Evolutionary conservation across 169 alveolate species (phyloP), one percentile per base, ranked within the genome.

Genomic region (Eimeria necatrix): DNA sequence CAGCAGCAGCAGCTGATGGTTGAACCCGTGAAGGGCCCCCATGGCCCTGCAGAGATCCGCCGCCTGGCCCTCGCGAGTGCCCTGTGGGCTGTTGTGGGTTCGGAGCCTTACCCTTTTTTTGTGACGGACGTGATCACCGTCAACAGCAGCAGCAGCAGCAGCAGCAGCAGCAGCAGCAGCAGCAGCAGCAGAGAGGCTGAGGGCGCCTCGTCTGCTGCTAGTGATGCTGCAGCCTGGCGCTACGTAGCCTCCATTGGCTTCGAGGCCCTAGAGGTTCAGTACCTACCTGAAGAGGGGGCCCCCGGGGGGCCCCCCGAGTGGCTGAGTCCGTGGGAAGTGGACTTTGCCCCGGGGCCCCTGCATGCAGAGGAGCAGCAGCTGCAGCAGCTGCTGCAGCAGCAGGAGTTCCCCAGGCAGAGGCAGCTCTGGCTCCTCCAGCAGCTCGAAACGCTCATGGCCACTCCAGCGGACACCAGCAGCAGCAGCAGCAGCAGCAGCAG

Each of bases 301-400:
- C 16, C 49, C 22, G 41, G 14, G 8, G 64, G 81, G 51, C 51
- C n/a, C 4, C 81, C 81, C 16, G 22, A 64, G 84, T 87, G 94
- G 94, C 64, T 87, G 32, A 87, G 74, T 53, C 84, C 94, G 2
- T 87, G 94, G 94, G 94, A 87, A 32, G 85, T 87, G 18, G 94
- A 87, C 52, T 87, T 87, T 48, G 59, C 86, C 1, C 12, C 46
- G 9, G 94, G 94, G 24, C 84, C 6, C 4, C 64, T 59, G 53
- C 48, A 51, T 61, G 41, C 53, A 10, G 12, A 6, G 85, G 84
- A 87, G 26, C 68, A 10, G 73, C 52, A 49, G 73, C 56, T 87
- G 49, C 94, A 87, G 86, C 49, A 52, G 71, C 49, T 16, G 86
- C 94, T 87, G 70, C 94, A 87, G 51, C 84, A 87, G 86, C 32